Conservation (phyloP, 1,284 basidiomycete genomes). For the Ganoderma sp. region DNA sequence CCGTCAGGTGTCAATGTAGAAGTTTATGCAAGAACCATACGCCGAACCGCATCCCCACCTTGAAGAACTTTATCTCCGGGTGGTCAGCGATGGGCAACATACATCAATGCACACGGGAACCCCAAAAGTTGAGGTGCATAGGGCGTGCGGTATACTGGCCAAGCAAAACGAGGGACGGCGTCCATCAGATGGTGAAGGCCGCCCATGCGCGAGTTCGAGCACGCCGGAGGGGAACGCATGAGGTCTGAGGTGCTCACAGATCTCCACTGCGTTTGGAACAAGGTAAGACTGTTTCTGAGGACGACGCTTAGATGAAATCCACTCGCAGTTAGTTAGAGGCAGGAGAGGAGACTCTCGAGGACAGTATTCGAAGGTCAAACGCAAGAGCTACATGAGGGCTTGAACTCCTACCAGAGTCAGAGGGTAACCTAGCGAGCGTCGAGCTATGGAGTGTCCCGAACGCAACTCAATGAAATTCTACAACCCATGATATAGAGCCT, state of each 20-base stretch:
- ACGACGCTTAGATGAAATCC: too few relatives aligned
- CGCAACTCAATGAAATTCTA: neutral
- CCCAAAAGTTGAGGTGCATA: constrained; percentile 49
- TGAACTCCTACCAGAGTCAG: too few relatives aligned
- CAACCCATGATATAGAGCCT: neutral
- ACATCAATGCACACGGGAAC: constrained; percentile 19
- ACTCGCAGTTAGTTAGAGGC: too few relatives aligned
- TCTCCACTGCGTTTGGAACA: too few relatives aligned
- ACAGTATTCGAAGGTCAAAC: too few relatives aligned
- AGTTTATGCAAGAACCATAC: constrained; percentile 70
- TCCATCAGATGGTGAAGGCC: constrained; percentile 50
- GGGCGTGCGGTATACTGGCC: constrained; percentile 45
- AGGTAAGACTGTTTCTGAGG: too few relatives aligned
- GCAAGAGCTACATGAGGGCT: too few relatives aligned
- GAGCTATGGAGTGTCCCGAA: too few relatives aligned
- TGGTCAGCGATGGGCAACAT: neutral
- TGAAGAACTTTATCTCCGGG: constrained; percentile 52
- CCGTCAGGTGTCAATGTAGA: constrained; percentile 52
- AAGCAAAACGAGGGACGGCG: constrained; percentile 47
- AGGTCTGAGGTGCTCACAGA: constrained; percentile 7
- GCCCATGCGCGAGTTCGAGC: constrained; percentile 43
- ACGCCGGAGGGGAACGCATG: constrained; percentile 30
- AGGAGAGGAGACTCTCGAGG: too few relatives aligned
- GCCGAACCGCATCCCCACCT: constrained; percentile 63
- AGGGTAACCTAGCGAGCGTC: too few relatives aligned